Percentiles rank a stretch among this genome's conserved stretches.
phyloP scores from a whole-genome alignment of 2,329 filamentous ascomycete species.

The Colletotrichum sp. region DNA sequence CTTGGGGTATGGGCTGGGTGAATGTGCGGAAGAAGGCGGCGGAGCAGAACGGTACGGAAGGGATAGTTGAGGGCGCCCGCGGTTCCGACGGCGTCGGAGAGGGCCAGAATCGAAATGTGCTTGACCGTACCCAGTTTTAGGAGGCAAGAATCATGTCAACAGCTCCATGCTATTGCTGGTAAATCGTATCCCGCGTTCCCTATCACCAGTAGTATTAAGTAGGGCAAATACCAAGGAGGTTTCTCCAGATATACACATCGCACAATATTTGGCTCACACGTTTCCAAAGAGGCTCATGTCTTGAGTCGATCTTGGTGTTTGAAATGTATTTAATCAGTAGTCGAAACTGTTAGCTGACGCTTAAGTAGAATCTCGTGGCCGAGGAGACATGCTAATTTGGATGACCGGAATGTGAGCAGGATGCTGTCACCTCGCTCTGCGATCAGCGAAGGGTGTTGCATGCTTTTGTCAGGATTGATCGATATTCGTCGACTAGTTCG shows the following conservation, averaged over 20 bases:
- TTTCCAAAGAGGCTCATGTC: too few relatives aligned
- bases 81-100: background rate
- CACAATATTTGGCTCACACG: too few relatives aligned
- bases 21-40: background rate
- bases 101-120: background rate
- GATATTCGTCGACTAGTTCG: accelerated
- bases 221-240: background rate
- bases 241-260: background rate
- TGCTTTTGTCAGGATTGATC: accelerated
- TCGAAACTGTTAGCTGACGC: background rate
- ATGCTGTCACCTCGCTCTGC: background rate
- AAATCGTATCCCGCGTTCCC: background rate
- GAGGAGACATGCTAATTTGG: background rate
- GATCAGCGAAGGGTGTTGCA: accelerated
- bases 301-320: background rate
- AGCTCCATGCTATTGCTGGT: accelerated
- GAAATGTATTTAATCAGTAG: background rate
- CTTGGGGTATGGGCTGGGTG: background rate
- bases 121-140: background rate
- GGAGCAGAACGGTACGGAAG: background rate
- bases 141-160: accelerated
- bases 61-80: background rate
- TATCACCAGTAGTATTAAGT: background rate
- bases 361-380: background rate
- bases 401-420: background rate